Evolutionary conservation across 2,329 filamentous ascomycete genomes (phyloP).

Genomic region (Chrysoporthe austroafricana): DNA sequence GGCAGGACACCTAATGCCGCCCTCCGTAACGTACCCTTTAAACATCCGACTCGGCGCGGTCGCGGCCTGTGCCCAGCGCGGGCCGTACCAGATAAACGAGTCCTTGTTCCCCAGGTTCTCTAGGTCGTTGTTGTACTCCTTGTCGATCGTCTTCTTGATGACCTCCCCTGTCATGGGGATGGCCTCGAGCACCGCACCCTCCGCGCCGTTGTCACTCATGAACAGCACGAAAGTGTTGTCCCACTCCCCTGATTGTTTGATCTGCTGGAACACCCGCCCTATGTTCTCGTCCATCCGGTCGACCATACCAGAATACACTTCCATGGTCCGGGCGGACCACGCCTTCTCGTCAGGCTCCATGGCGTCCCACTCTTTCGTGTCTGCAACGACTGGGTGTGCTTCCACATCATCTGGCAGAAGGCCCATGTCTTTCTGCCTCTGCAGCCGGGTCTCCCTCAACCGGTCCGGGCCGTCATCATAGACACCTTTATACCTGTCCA

Average conservation of each 20-base stretch:
- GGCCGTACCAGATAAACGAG: constrained; percentile 62
- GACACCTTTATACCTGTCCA: constrained; percentile 62
- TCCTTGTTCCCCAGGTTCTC: constrained; percentile 59
- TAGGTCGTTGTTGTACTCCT: constrained; percentile 60
- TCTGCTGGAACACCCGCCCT: constrained; percentile 61
- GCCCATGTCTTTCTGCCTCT: constrained; percentile 59
- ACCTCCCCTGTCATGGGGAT: constrained; percentile 29
- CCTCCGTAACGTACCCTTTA: constrained; percentile 47
- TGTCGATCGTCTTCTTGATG: constrained; percentile 39
- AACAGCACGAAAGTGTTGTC: constrained; percentile 69
- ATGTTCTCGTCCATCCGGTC: constrained; percentile 64
- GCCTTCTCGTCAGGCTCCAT: constrained; percentile 49
- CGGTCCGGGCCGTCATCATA: constrained; percentile 65
- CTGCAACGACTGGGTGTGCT: constrained; percentile 53
- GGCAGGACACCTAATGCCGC: constrained; percentile 54
- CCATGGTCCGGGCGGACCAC: constrained; percentile 59
- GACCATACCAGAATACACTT: constrained; percentile 67
- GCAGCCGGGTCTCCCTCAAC: constrained; percentile 55
- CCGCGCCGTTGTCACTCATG: constrained; percentile 60
- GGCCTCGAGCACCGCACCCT: constrained; percentile 34
- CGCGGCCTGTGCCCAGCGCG: constrained; percentile 51
- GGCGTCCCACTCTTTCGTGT: constrained; percentile 53
- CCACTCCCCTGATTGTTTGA: constrained; percentile 58
- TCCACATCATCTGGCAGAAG: constrained; percentile 55
- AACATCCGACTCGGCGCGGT: constrained; percentile 36